Percentiles rank a stretch among this genome's conserved stretches.
Evolutionary conservation across 257 asterid species (phyloP).

Genomic region (Gentiana straminea): DNA sequence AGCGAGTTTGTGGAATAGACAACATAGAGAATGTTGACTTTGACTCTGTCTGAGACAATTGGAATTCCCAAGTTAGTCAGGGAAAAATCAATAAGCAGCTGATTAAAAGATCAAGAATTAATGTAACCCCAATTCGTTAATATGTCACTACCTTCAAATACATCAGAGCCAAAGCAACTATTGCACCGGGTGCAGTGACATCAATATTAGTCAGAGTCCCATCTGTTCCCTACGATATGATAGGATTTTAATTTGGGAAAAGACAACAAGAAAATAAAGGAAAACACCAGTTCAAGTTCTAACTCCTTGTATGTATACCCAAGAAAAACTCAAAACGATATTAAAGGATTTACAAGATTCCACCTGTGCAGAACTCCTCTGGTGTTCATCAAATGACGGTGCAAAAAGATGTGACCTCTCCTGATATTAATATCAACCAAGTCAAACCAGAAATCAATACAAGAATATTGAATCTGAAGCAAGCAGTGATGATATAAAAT

Average conservation of each 20-base stretch:
- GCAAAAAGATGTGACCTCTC: conserved; percentile 35
- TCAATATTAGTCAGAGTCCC: conserved; percentile 66
- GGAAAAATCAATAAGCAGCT: background rate
- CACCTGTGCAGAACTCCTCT: conserved; percentile 74
- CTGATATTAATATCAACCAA: conserved; percentile 26
- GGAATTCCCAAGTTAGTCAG: background rate
- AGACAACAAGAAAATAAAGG: conserved; percentile 2
- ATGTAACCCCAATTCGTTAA: too few relatives aligned
- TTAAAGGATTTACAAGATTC: conserved; percentile 7
- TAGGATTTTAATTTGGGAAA: conserved; percentile 17
- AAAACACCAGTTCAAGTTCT: conserved; percentile 5
- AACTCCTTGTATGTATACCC: too few relatives aligned
- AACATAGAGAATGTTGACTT: conserved; percentile 71
- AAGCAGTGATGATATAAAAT: conserved; percentile 7
- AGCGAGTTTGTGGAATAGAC: conserved; percentile 74
- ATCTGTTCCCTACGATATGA: conserved; percentile 47
- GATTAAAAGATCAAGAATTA: too few relatives aligned
- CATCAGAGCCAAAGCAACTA: conserved; percentile 79
- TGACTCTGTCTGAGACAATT: conserved; percentile 63
- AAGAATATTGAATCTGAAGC: conserved; percentile 3
- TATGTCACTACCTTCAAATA: conserved; percentile 58
- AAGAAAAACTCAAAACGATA: background rate
- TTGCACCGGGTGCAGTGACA: conserved; percentile 95
- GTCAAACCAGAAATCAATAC: conserved; percentile 19
- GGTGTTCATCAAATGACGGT: conserved; percentile 54